Base-by-base conservation (phyloP, 257 asterid species). In the Hygrophila difformis region DNA sequence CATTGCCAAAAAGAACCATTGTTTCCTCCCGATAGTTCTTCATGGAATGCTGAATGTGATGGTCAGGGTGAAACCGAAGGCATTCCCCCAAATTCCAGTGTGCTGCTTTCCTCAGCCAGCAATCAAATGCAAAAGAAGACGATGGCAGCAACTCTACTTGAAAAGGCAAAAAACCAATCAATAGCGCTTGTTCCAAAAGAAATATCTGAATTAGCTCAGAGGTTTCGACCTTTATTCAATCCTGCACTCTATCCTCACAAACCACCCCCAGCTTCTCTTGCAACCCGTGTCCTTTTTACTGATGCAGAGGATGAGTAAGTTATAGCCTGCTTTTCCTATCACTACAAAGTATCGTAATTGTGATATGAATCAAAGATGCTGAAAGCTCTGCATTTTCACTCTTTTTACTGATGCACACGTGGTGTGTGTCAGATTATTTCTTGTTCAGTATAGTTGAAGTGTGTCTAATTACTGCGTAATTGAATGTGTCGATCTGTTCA, bases 281-380 rank as follows among this genome's bases (percentile, higher is more conserved):
- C 78, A 45, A 86, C 70, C 49, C 86, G 98, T 51, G 82, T 91
- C 61, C 96, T 86, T 60, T 91, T 91, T 72, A 91, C 96, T 24
- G 93, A 91, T 51, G 66, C 95, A 4, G 98, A 91, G 76, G 98
- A 91, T 72, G 92, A 78, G 98, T 91, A 80, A 86, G 98, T 91
- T 75, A 64, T 65, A 53, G 70, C 55, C 76, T 61, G 61, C 43
- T 63, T 53, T 60, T 66, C 55, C 64, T 63, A 56, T 26, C 37
- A 53, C 57, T 34, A n/a, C 22, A 36, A 51, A n/a, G 29, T 45
- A 22, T 33, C 43, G 29, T 43, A 15, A 9, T 23, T 14, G 20
- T 43, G 18, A 20, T 39, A n/a, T 35, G 3, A 18, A 47, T 33
- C 23, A 59, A 42, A 38, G 51, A 51, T 56, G 24, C 44, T 31